These are phyloP conservation scores for Aspergillus incahuasiensis DNA, from an alignment of 495 filamentous ascomycete species.

Conservation along the genomic window DNA sequence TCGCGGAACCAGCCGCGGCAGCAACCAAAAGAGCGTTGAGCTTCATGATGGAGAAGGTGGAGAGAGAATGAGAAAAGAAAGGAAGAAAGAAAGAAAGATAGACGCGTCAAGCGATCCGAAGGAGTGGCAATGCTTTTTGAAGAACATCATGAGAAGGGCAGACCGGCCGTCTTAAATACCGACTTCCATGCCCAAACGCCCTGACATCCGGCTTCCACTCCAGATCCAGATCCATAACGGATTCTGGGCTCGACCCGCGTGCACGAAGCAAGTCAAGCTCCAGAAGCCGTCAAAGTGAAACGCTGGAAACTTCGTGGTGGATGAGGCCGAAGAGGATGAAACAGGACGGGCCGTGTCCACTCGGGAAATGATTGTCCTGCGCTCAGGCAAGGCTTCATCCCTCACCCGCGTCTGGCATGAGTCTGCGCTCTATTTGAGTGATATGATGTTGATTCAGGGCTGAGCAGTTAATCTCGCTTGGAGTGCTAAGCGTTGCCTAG, in stretches of 20 bases:
- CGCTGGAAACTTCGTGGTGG: background rate
- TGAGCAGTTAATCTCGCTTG: too few relatives aligned
- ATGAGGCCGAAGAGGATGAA: background rate
- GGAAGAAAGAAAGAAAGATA: background rate
- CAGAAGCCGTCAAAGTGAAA: background rate
- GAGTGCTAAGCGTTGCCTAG: too few relatives aligned
- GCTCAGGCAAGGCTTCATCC: background rate
- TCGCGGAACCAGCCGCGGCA: slow-evolving; percentile 24
- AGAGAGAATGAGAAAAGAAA: background rate
- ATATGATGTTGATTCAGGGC: too few relatives aligned
- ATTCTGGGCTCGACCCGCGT: background rate
- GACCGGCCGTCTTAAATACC: background rate
- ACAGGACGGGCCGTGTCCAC: background rate
- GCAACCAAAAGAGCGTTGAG: slow-evolving; percentile 22
- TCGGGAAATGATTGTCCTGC: background rate
- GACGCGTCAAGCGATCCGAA: background rate
- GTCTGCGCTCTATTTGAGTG: background rate
- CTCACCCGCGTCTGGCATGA: background rate
- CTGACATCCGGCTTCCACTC: background rate
- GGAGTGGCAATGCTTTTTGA: background rate
- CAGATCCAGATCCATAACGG: background rate
- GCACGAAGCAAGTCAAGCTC: background rate
- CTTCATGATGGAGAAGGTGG: slow-evolving; percentile 23
- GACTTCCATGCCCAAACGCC: background rate
- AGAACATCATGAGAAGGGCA: background rate